Evolutionary conservation across 139 green algal species (phyloP), one percentile per base, ranked within the genome.

Genomic region (Tetradesmus obliquus): DNA sequence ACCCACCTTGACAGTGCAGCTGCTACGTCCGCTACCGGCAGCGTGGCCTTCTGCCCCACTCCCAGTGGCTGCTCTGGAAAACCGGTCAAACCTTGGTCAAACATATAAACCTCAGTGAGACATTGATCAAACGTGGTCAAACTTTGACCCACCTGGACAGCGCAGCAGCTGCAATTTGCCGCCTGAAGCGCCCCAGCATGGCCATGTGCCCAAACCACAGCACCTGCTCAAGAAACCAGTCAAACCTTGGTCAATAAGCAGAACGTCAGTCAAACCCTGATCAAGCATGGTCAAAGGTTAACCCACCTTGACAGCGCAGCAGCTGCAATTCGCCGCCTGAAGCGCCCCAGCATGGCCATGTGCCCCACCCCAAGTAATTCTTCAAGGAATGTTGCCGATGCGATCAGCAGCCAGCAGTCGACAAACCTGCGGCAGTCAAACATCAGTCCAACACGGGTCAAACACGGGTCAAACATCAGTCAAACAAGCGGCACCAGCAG

Each of bases 291-390:
- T 45, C 22, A 82, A 54, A 53, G 6, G n/a, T n/a, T 17, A 5
- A 60, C 82, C 7, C 13, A 87, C 71, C 86, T 53, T 74, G 88
- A 80, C 4, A 91, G 13, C 24, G 76, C 88, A 69, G 88, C 88
- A 55, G 88, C 79, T 66, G 88, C 83, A 8, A 89, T 86, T 2
- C 83, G 13, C 71, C 90, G 32, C 74, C 91, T 85, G 82, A 94
- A 96, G 20, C 93, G 92, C 22, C 94, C 94, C 15, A 96, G 86
- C 94, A 96, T 95, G 45, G 93, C 93, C 94, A 96, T 96, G 55
- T 94, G 94, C 85, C 94, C 92, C 5, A 94, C 92, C 17, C 93
- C 93, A 22, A 91, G 54, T 54, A 91, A 54, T 10, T 91, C 88
- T 32, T 92, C 88, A 5, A 88, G 51, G 24, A 92, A 87, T 4